Percentiles rank a stretch among this genome's conserved stretches.
These are phyloP conservation scores for cucumber (Cucumis sativus) DNA, from an alignment of 306 rosid species.

Conservation along the genomic window Cucumber_9930_V3 NC_026657.2:10388001-10388500, in stretches of 20 bases:
- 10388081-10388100: neutral
- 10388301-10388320: constrained; percentile 77
- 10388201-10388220: neutral
- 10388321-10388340: constrained; percentile 98
- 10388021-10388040: neutral
- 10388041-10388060: neutral
- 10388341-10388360: constrained; percentile 99
- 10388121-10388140: neutral
- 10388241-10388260: neutral
- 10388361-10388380: constrained; percentile 29
- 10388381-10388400: neutral
- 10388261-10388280: constrained; percentile 53
- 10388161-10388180: neutral
- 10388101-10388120: neutral
- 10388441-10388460: constrained; percentile 37
- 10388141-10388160: neutral
- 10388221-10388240: neutral
- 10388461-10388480: constrained; percentile 88
- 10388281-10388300: constrained; percentile 98
- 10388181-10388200: neutral
- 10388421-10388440: neutral
- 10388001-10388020: neutral
- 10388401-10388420: neutral
- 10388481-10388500: constrained; percentile 97
- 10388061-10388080: neutral